Evolutionary conservation across 2,329 filamentous ascomycete genomes (phyloP).

Genomic region (Ustulina deusta): DNA sequence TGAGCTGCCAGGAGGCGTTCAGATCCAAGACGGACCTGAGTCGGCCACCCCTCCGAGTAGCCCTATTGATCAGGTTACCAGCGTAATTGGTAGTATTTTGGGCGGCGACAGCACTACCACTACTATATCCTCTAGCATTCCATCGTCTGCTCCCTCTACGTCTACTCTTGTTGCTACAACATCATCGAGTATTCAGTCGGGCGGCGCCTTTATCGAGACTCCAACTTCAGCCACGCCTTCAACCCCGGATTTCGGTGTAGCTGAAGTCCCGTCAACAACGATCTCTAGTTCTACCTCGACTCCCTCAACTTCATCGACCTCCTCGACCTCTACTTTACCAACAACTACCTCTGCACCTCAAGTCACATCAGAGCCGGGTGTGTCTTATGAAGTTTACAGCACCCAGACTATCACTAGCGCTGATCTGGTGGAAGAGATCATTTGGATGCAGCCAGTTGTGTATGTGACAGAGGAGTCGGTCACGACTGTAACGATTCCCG

Average conservation of each 20-base stretch:
- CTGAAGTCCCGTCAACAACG: constrained; percentile 37
- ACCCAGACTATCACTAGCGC: constrained; percentile 66
- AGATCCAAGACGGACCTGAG: constrained; percentile 55
- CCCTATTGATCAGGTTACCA: constrained; percentile 39
- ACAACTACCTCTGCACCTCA: constrained; percentile 49
- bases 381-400: constrained; percentile 57
- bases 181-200: constrained; percentile 39
- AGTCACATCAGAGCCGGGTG: constrained; percentile 50
- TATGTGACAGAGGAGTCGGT: constrained; percentile 63
- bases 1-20: constrained; percentile 74
- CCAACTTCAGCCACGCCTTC: constrained; percentile 29
- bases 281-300: constrained; percentile 33
- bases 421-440: constrained; percentile 65
- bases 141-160: constrained; percentile 20
- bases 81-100: constrained; percentile 39
- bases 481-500: constrained; percentile 57
- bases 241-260: constrained; percentile 30
- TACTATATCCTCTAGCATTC: constrained; percentile 21
- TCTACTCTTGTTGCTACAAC: constrained; percentile 47
- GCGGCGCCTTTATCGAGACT: constrained; percentile 51
- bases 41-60: constrained; percentile 42
- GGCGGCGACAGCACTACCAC: constrained; percentile 37
- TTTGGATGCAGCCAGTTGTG: constrained; percentile 67
- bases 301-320: constrained; percentile 9
- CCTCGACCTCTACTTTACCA: constrained; percentile 36